phyloP scores from a whole-genome alignment of 2,329 filamentous ascomycete genomes.

The Calonectria montana region DNA sequence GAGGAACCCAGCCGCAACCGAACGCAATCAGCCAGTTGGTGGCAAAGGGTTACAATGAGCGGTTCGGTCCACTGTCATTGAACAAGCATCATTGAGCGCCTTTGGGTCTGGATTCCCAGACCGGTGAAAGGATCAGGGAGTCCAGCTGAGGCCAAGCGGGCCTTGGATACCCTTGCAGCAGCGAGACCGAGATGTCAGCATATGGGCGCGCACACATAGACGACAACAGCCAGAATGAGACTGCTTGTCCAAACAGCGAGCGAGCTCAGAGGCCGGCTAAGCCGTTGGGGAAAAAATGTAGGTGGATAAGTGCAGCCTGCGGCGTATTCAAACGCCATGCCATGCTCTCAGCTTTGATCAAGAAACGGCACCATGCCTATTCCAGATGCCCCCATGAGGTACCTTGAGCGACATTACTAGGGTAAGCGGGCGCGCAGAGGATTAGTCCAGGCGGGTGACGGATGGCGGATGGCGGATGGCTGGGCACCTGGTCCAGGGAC shows the following conservation, averaged over 20 bases:
- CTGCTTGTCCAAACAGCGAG: neutral
- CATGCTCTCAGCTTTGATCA: conserved; percentile 22
- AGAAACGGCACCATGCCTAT: neutral
- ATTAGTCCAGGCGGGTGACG: conserved; percentile 23
- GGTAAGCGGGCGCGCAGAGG: neutral
- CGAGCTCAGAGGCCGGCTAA: conserved; percentile 10
- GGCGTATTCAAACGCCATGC: conserved; percentile 18
- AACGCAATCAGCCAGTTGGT: neutral
- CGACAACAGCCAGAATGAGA: neutral
- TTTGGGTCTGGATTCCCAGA: neutral
- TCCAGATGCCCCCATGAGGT: conserved; percentile 7
- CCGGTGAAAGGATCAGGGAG: neutral
- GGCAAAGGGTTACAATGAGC: neutral
- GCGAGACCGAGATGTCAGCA: neutral
- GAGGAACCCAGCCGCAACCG: neutral
- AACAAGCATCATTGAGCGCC: conserved; percentile 10
- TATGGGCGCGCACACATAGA: neutral
- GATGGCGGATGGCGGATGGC: conserved; percentile 21
- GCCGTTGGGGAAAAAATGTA: conserved; percentile 23
- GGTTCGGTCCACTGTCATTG: neutral
- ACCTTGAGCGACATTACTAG: neutral
- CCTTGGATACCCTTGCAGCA: neutral
- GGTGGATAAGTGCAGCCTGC: neutral
- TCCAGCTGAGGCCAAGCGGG: neutral
- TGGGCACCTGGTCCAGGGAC: conserved; percentile 21